Percentiles rank a stretch among this genome's conserved stretches.
Evolutionary conservation across 2,329 filamentous ascomycete genomes (phyloP).

Genomic region (Sclerotinia borealis): DNA sequence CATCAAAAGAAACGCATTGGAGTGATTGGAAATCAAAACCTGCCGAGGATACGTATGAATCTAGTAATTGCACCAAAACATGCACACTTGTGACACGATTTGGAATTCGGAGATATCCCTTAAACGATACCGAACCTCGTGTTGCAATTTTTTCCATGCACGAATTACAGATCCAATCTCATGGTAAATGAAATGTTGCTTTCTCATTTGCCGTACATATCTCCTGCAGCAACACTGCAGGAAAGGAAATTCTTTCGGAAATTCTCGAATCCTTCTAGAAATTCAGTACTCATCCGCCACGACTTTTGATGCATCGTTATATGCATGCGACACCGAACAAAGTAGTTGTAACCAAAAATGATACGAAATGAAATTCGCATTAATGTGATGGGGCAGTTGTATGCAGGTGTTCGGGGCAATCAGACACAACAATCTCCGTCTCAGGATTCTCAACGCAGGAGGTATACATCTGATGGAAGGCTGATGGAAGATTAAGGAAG

Average conservation of each 20-base stretch:
- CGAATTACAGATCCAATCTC: background rate
- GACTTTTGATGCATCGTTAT: background rate
- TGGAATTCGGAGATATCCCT: background rate
- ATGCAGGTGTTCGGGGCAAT: background rate
- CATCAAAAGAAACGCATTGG: background rate
- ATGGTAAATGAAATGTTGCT: background rate
- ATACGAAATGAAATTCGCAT: background rate
- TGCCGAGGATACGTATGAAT: background rate
- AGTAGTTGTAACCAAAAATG: background rate
- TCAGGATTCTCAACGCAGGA: constrained; percentile 16
- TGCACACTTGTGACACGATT: background rate
- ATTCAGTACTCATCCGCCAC: background rate
- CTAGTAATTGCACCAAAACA: background rate
- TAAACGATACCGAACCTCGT: background rate
- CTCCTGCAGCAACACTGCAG: background rate
- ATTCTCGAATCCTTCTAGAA: constrained; percentile 14
- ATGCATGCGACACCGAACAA: constrained; percentile 1
- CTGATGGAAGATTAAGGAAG: constrained; percentile 15
- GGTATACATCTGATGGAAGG: no score
- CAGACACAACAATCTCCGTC: constrained; percentile 9
- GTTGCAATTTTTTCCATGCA: background rate
- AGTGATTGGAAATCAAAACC: background rate
- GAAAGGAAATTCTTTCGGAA: background rate
- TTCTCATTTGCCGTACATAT: background rate
- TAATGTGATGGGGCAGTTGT: background rate